Evolutionary conservation across 345 rosid genomes (phyloP).

Genomic region (Lumnitzera racemosa): DNA sequence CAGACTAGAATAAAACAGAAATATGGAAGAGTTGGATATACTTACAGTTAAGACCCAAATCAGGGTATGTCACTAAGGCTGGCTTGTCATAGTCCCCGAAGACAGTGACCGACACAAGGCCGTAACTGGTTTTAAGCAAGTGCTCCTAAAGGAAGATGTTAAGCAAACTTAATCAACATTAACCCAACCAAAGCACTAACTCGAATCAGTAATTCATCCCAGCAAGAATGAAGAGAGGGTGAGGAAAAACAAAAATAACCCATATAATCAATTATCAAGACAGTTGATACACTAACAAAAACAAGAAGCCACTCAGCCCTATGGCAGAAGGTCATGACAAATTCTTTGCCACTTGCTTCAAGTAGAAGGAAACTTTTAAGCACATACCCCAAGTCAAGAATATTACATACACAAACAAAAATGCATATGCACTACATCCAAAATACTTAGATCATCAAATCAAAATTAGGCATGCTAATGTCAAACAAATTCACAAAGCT

Average conservation of each 20-base stretch:
- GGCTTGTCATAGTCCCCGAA: conserved; percentile 94
- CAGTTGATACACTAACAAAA: neutral
- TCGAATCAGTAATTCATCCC: too few relatives aligned
- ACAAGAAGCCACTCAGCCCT: neutral
- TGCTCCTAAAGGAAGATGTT: conserved; percentile 48
- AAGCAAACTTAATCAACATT: conserved; percentile 12
- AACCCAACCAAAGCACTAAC: too few relatives aligned
- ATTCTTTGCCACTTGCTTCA: conserved; percentile 4
- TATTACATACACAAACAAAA: conserved; percentile 18
- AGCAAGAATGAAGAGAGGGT: neutral
- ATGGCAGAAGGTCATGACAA: neutral
- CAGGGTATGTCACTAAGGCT: conserved; percentile 90
- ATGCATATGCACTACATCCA: neutral
- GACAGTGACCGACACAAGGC: conserved; percentile 70
- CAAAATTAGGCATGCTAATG: too few relatives aligned
- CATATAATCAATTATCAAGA: neutral
- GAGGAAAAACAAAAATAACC: neutral
- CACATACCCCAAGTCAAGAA: conserved; percentile 12
- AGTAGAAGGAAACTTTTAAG: neutral
- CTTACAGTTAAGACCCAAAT: conserved; percentile 84
- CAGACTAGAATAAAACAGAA: neutral
- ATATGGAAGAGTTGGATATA: neutral
- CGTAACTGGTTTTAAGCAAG: conserved; percentile 53
- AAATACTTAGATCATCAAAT: neutral
- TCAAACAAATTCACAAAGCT: too few relatives aligned